These are phyloP conservation scores for Phenoliferia sp. DNA, from an alignment of 1,284 basidiomycete genomes.

Conservation along the genomic window DNA sequence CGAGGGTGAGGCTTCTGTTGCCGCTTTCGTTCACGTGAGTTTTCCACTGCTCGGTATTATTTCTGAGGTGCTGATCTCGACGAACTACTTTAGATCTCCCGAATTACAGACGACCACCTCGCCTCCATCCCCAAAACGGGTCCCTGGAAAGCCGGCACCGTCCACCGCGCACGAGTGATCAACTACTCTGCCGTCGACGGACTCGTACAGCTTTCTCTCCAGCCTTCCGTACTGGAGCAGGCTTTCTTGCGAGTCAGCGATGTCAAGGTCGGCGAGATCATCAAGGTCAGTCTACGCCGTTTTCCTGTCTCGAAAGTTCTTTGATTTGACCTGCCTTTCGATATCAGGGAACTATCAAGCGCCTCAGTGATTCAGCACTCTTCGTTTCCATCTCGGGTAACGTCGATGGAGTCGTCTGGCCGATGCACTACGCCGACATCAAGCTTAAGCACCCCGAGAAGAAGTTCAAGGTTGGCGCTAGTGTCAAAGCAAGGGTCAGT, in stretches of 20 bases:
- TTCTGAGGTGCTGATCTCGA: neutral
- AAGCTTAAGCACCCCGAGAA: constrained; percentile 79
- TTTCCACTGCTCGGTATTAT: neutral
- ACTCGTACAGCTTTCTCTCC: constrained; percentile 77
- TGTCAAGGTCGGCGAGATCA: constrained; percentile 71
- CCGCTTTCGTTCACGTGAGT: constrained; percentile 81
- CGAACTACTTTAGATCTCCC: constrained; percentile 88
- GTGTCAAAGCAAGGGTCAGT: constrained; percentile 66
- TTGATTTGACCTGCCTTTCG: neutral
- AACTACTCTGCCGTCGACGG: constrained; percentile 86
- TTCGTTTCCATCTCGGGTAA: constrained; percentile 80
- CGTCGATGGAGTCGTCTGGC: constrained; percentile 90
- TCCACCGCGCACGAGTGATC: constrained; percentile 82
- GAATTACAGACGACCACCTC: constrained; percentile 85
- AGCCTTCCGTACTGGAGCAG: constrained; percentile 75
- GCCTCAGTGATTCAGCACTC: constrained; percentile 68
- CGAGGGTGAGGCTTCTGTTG: constrained; percentile 49
- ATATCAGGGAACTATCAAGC: constrained; percentile 66
- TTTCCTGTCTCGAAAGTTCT: neutral
- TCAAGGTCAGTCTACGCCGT: constrained; percentile 61
- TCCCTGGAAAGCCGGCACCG: constrained; percentile 70
- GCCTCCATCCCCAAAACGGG: constrained; percentile 59
- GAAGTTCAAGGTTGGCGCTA: constrained; percentile 78
- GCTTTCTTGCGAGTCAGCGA: constrained; percentile 82
- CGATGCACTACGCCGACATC: constrained; percentile 92